phyloP scores from a whole-genome alignment of 176 grass and related monocot species.

The Paspalum notatum region DNA sequence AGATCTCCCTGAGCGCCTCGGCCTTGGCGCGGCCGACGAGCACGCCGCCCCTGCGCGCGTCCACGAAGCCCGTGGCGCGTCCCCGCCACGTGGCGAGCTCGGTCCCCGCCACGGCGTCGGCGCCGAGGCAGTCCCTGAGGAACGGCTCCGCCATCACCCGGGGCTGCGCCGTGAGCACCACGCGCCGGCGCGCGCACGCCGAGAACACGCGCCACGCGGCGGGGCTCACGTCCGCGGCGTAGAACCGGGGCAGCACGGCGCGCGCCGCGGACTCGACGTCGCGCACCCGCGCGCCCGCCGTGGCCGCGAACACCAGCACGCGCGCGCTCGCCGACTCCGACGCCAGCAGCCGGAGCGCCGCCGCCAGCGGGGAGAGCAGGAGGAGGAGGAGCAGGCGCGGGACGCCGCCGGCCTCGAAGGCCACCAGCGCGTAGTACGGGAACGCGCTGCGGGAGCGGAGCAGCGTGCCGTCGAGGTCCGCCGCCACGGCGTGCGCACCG shows the following conservation, averaged over 20 bases:
- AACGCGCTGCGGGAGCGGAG: constrained; percentile 66
- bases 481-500: constrained; percentile 60
- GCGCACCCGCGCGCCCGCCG: constrained; percentile 37
- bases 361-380: constrained; percentile 49
- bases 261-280: constrained; percentile 63
- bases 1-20: constrained; percentile 43
- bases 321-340: constrained; percentile 55
- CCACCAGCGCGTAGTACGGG: constrained; percentile 82
- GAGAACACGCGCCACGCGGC: constrained; percentile 53
- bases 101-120: constrained; percentile 58
- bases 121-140: constrained; percentile 65
- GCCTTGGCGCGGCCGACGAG: constrained; percentile 39
- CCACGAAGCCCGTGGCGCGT: constrained; percentile 47
- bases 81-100: constrained; percentile 59
- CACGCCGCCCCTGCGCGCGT: constrained; percentile 22
- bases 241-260: constrained; percentile 69
- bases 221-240: constrained; percentile 59
- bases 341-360: constrained; percentile 30
- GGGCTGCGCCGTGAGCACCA: constrained; percentile 48
- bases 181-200: constrained; percentile 24
- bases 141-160: constrained; percentile 78
- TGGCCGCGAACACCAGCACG: constrained; percentile 63
- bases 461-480: constrained; percentile 72
- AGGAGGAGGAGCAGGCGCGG: constrained; percentile 64
- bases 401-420: constrained; percentile 70